phyloP scores from a whole-genome alignment of 495 filamentous ascomycete genomes.

The Podospora conica region DNA sequence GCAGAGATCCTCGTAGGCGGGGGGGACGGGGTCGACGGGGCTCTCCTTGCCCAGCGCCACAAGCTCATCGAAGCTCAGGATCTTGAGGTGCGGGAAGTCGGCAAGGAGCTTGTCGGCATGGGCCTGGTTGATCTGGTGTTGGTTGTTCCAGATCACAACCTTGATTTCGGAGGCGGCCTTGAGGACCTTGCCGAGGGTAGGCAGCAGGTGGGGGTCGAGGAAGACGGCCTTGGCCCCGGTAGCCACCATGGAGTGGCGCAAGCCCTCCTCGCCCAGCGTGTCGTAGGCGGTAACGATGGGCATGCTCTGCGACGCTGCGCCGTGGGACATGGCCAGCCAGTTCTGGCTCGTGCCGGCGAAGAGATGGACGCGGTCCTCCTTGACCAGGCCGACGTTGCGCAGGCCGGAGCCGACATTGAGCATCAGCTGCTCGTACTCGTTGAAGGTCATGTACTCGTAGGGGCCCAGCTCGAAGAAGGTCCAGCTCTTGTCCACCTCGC shows the following conservation, averaged over 20 bases:
- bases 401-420: conserved; percentile 70
- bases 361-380: conserved; percentile 72
- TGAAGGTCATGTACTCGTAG: conserved; percentile 82
- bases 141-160: conserved; percentile 84
- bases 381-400: conserved; percentile 70
- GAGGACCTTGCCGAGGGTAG: conserved; percentile 73
- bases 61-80: conserved; percentile 82
- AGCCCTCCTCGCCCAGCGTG: conserved; percentile 87
- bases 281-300: conserved; percentile 68
- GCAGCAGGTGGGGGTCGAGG: conserved; percentile 77
- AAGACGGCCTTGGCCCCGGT: conserved; percentile 85
- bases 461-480: conserved; percentile 87
- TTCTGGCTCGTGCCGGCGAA: conserved; percentile 83
- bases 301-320: conserved; percentile 51
- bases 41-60: conserved; percentile 77
- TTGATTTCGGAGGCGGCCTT: conserved; percentile 72
- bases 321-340: conserved; percentile 65
- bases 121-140: conserved; percentile 64
- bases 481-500: conserved; percentile 93
- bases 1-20: conserved; percentile 78
- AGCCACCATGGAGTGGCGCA: conserved; percentile 85
- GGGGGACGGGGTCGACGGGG: conserved; percentile 72
- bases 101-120: conserved; percentile 76
- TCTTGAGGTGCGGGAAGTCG: conserved; percentile 59
- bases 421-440: conserved; percentile 75